Percentiles rank a stretch among this genome's conserved stretches.
Evolutionary conservation across 164 flowering plant species (phyloP).

Genomic region (Platanus orientalis): DNA sequence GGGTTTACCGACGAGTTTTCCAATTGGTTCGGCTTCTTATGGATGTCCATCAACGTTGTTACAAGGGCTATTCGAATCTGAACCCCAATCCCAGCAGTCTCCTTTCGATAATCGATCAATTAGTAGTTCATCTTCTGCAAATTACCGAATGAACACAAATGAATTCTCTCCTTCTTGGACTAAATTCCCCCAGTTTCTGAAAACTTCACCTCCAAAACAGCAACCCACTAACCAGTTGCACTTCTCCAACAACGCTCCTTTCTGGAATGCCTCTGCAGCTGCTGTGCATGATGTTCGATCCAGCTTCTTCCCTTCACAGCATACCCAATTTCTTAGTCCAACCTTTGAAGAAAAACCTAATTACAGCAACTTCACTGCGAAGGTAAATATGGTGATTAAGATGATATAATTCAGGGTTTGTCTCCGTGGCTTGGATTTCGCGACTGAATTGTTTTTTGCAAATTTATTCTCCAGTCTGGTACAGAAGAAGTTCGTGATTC

Average conservation of each 20-base stretch:
- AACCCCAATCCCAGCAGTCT: slow-evolving; percentile 25
- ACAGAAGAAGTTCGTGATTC: slow-evolving; percentile 43
- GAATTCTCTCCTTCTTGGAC: slow-evolving; percentile 27
- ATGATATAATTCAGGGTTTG: slow-evolving; percentile 3
- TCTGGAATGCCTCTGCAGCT: slow-evolving; percentile 33
- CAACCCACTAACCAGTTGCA: slow-evolving; percentile 24
- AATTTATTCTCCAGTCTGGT: slow-evolving; percentile 8
- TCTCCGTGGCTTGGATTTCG: slow-evolving; percentile 14
- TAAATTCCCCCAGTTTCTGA: slow-evolving; percentile 18
- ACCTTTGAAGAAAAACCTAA: slow-evolving; percentile 35
- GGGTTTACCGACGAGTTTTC: slow-evolving; percentile 18
- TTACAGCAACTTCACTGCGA: slow-evolving; percentile 29
- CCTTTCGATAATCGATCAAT: slow-evolving; percentile 20
- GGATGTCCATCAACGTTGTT: slow-evolving; percentile 35
- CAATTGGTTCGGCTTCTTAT: slow-evolving; percentile 31
- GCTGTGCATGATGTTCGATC: slow-evolving; percentile 14
- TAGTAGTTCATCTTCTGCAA: slow-evolving; percentile 15
- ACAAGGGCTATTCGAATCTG: slow-evolving; percentile 36
- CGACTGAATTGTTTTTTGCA: slow-evolving; percentile 3
- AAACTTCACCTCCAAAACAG: slow-evolving; percentile 25
- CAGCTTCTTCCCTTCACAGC: slow-evolving; percentile 18
- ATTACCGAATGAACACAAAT: slow-evolving; percentile 12
- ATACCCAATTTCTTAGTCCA: slow-evolving; percentile 23
- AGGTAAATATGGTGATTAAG: slow-evolving; percentile 33
- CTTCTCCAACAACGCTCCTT: slow-evolving; percentile 39